Base-by-base conservation (phyloP, 2,329 filamentous ascomycete genomes). In the Fusarium subglutinans region DNA sequence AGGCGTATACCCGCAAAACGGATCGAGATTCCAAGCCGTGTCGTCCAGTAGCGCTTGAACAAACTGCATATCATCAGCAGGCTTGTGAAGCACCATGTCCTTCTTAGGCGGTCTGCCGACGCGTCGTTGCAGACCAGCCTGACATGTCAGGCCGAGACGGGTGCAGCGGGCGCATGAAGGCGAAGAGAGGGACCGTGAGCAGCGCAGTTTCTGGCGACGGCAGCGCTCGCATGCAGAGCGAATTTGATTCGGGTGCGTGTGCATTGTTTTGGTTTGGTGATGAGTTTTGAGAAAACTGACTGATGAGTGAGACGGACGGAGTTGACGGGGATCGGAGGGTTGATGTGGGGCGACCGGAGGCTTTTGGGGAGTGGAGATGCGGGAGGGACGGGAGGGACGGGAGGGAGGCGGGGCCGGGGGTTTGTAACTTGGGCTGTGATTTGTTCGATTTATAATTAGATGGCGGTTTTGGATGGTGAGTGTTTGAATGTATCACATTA, bases 191-290 rank as follows among this genome's bases (percentile, higher is more conserved):
- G 76, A 75, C 24, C 79, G 80, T 13, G 74, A 73, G 68, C 80
- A 82, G 37, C 79, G 78, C 11, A 82, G 75, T 59, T 82, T 82
- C 48, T 81, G 80, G 17, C 76, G 71, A 13, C 80, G 80, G 24
- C 80, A 82, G 47, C 79, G 74, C 70, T 82, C 79, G 61, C 80
- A 82, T 11, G 80, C 79, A 12, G 79, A 80, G 35, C 81, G 79
- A 40, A 80, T 69, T 54, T 82, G 81, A 33, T 77, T 81, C 8
- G 81, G 80, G 51, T 82, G 80, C 10, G 78, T 76, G 41, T 67
- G 73, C 76, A 79, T 75, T 51, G 40, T 22, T 28, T 30, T 28
- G 33, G 35, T 45, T 48, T 35, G 24, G 12, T 48, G 35, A 28
- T 48, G 37, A 41, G 41, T 14, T 37, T 50, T 12, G 41, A 55